Base-by-base conservation (phyloP, 2,329 filamentous ascomycete species). In the Leptodontidium sp. region DNA sequence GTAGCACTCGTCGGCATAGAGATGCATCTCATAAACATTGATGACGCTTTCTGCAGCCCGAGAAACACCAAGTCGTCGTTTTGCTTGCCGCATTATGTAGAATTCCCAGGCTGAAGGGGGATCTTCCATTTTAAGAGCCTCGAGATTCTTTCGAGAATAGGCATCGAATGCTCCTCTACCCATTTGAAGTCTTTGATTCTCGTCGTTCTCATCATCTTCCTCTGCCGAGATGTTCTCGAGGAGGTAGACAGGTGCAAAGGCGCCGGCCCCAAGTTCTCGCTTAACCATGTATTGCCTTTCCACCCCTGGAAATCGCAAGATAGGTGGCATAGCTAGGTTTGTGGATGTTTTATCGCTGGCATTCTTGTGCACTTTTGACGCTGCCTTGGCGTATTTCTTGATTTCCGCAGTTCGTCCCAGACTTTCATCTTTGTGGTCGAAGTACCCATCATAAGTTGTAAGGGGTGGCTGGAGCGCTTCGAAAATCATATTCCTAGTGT, bases 81-180 rank as follows among this genome's bases (percentile, higher is more conserved):
- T 93, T 1, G 92, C 89, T 66, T 93, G 88, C 1, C 93, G 91
- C 83, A 98, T 93, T 80, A 99, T 97, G 81, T 97, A 92, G 78
- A 98, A 99, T 78, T 99, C 96, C 96, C 96, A 99, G 0, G 92
- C 86, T 4, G 90, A 91, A 0, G 95, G 93, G 0, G 94, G 93
- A 40, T 91, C 88, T 81, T 99, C 96, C 89, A 97, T 94, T 81
- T 99, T 99, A 74, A 99, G 85, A 1, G 96, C 96, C 80, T 98
- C 94, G 4, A 96, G 85, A 1, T 83, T 88, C 49, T 82, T 81
- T 0, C 79, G 74, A 57, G 83, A 82, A 43, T 82, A 82, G 11
- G 84, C 76, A n/a, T 87, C 83, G 76, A 90, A 88, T 14, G 84
- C 81, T 38, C 89, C 86, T 75, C 88, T 89, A 66, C 90, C 88